These are phyloP conservation scores for Yamadazyma conglobata DNA, from an alignment of 1,139 yeast genomes.

Conservation along the genomic window DNA sequence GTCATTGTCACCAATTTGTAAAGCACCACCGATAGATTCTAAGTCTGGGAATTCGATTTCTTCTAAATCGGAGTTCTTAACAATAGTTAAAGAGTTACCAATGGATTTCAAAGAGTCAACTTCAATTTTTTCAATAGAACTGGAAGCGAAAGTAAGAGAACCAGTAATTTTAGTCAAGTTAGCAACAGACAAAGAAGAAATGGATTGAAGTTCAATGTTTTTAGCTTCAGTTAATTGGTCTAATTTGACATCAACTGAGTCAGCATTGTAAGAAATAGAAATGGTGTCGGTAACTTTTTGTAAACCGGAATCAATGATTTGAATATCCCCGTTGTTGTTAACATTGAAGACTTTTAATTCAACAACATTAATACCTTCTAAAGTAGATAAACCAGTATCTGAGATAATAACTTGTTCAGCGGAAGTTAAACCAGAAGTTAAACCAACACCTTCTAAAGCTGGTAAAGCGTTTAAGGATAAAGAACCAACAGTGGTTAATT, in stretches of 20 bases:
- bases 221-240: constrained; percentile 77
- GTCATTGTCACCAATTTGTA: constrained; percentile 81
- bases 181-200: constrained; percentile 66
- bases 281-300: constrained; percentile 69
- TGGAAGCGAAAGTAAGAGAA: constrained; percentile 73
- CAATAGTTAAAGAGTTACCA: constrained; percentile 80
- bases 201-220: constrained; percentile 78
- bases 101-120: constrained; percentile 54
- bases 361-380: constrained; percentile 77
- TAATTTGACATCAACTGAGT: constrained; percentile 63
- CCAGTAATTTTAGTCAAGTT: constrained; percentile 71
- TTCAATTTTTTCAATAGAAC: constrained; percentile 54
- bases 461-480: constrained; percentile 81
- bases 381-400: constrained; percentile 78
- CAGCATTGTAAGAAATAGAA: constrained; percentile 82
- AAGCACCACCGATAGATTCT: constrained; percentile 79
- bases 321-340: constrained; percentile 75
- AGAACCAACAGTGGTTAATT: constrained; percentile 75
- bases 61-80: constrained; percentile 68
- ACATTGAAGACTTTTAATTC: constrained; percentile 73
- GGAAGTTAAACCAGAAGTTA: constrained; percentile 69
- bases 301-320: constrained; percentile 68
- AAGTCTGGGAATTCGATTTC: constrained; percentile 68
- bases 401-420: constrained; percentile 74
- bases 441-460: constrained; percentile 67